Conservation (phyloP, 1,284 basidiomycete species). For the Mrakiaceae sp. region DNA sequence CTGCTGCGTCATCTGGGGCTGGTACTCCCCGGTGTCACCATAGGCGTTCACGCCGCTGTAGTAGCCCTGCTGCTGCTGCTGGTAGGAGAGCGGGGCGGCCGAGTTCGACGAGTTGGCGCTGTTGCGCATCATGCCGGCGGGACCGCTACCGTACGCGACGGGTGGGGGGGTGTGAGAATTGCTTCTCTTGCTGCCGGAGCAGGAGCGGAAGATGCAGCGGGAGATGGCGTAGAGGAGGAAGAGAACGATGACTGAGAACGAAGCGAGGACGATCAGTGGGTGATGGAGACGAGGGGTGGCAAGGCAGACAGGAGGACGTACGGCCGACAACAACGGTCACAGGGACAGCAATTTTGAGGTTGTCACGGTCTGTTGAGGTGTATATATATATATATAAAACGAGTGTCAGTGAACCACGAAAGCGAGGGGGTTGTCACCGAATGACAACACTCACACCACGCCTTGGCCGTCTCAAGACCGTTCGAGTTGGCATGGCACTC, state of each 20-base stretch:
- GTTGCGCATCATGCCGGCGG: not conserved
- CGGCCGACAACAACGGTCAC: slow-evolving; percentile 57
- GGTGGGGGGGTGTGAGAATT: not conserved
- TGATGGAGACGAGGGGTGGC: slow-evolving; percentile 18
- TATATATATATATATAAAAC: not conserved
- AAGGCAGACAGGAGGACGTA: slow-evolving; percentile 34
- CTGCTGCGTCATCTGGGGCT: too few relatives aligned
- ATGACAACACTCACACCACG: slow-evolving; percentile 1
- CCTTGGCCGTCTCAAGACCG: not conserved
- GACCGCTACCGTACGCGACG: not conserved
- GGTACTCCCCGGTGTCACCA: too few relatives aligned
- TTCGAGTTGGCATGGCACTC: not conserved
- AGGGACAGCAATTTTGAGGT: slow-evolving; percentile 69
- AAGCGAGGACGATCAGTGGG: not conserved
- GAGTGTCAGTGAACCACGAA: slow-evolving; percentile 2
- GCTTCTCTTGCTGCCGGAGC: slow-evolving; percentile 9
- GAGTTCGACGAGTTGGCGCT: not conserved
- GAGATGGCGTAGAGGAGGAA: slow-evolving; percentile 28
- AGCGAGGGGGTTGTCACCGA: not conserved
- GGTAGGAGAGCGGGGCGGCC: not conserved
- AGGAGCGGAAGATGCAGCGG: slow-evolving; percentile 27
- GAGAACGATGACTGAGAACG: slow-evolving; percentile 19
- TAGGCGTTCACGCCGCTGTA: too few relatives aligned
- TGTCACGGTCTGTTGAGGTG: slow-evolving; percentile 32
- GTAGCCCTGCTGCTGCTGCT: not conserved